Evolutionary conservation across 2,329 filamentous ascomycete species (phyloP).

Genomic region (Trichoderma harzianum): DNA sequence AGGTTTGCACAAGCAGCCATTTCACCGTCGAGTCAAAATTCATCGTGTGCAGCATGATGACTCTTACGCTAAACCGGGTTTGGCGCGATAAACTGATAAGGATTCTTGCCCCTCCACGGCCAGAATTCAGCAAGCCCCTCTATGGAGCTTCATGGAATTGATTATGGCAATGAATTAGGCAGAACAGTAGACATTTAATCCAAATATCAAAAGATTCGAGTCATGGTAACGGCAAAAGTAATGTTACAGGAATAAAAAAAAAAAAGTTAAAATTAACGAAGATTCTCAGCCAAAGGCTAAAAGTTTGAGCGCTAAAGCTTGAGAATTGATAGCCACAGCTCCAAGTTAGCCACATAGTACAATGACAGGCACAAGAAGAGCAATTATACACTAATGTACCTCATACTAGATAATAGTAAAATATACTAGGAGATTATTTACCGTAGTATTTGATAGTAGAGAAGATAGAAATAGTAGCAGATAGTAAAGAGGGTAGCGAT

Average conservation of each 20-base stretch:
- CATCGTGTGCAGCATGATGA: constrained; percentile 42
- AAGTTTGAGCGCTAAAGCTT: not conserved
- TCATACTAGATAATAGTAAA: no score
- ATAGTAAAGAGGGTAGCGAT: not conserved
- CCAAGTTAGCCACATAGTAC: not conserved
- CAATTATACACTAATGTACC: no score
- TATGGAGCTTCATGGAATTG: not conserved
- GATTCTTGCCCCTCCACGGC: constrained; percentile 34
- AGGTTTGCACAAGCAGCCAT: constrained; percentile 27
- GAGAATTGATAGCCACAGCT: not conserved
- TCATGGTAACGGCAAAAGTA: not conserved
- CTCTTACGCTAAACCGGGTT: constrained; percentile 38
- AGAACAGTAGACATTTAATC: not conserved
- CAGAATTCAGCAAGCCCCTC: constrained; percentile 28
- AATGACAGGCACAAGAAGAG: not conserved
- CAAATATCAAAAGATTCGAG: not conserved
- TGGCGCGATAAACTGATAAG: constrained; percentile 40
- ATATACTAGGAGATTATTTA: no score
- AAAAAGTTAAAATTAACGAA: not conserved
- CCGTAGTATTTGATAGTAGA: not conserved
- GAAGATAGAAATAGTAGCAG: not conserved
- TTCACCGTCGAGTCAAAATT: constrained; percentile 41
- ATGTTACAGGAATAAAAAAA: not conserved
- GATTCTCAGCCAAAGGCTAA: not conserved
- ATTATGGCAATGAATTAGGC: not conserved